These are phyloP conservation scores for Fusarium hainanense DNA, from an alignment of 2,329 filamentous ascomycete species.

Conservation along the genomic window DNA sequence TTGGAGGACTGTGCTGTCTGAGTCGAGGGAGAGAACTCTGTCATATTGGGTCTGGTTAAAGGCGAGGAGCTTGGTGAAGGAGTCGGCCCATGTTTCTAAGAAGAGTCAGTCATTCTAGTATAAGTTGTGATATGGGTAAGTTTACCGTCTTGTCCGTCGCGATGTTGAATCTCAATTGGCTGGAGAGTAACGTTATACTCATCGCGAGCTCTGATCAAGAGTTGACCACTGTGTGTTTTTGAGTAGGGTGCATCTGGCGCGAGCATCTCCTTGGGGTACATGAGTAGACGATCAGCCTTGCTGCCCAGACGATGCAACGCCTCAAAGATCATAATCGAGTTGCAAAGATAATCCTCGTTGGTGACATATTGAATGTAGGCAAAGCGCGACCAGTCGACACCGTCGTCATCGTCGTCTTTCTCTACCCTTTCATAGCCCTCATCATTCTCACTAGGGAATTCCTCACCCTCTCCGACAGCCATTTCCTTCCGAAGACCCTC, in stretches of 20 bases:
- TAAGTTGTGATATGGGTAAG: accelerated
- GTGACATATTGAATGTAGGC: constrained; percentile 64
- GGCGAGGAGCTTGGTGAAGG: constrained; percentile 74
- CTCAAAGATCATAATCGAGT: constrained; percentile 63
- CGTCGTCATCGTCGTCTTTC: neutral
- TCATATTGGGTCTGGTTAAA: constrained; percentile 74
- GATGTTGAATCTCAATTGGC: constrained; percentile 55
- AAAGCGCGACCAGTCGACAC: constrained; percentile 45
- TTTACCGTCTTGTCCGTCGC: constrained; percentile 51
- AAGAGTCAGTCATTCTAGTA: neutral
- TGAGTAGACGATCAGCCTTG: constrained; percentile 57
- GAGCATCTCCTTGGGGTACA: constrained; percentile 58
- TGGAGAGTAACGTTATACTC: constrained; percentile 58
- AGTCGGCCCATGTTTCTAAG: constrained; percentile 68
- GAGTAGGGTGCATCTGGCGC: constrained; percentile 31
- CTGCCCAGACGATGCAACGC: constrained; percentile 55
- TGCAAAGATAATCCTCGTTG: constrained; percentile 59
- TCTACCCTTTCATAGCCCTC: neutral
- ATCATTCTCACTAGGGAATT: neutral
- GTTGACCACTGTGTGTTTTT: neutral
- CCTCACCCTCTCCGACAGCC: neutral
- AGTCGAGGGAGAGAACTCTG: constrained; percentile 64
- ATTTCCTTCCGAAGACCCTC: neutral
- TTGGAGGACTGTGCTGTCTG: constrained; percentile 72
- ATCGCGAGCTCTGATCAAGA: constrained; percentile 57